Evolutionary conservation across 352 stramenopile genomes (phyloP).

Genomic region (Globisporangium radiosum): DNA sequence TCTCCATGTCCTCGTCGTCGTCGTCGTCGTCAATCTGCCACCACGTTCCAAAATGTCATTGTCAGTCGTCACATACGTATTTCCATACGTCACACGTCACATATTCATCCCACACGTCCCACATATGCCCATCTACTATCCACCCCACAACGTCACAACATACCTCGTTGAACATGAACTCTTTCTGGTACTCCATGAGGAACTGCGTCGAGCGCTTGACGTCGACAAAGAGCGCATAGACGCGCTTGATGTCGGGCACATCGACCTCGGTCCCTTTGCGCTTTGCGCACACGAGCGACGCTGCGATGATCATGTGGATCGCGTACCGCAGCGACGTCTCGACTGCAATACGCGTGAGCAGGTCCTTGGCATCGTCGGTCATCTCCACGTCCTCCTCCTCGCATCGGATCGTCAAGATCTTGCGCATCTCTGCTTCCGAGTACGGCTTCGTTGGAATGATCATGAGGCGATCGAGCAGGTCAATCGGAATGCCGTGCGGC

Average conservation of each 20-base stretch:
- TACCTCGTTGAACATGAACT: constrained; percentile 99
- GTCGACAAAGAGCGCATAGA: constrained; percentile 97
- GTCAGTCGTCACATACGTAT: not conserved
- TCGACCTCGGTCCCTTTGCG: constrained; percentile 89
- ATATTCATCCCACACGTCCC: not conserved
- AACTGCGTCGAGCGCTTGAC: constrained; percentile 98
- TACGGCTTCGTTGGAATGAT: constrained; percentile 98
- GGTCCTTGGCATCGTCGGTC: constrained; percentile 93
- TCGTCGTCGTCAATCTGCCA: constrained; percentile 27
- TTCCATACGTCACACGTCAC: no score
- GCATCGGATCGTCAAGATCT: constrained; percentile 96
- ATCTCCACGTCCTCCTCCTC: constrained; percentile 99
- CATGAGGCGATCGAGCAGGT: constrained; percentile 97
- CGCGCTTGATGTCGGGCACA: constrained; percentile 89
- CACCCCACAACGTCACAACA: not conserved
- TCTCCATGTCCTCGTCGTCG: constrained; percentile 40
- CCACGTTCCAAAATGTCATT: not conserved
- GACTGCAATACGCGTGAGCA: constrained; percentile 97
- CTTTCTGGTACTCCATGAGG: constrained; percentile 98
- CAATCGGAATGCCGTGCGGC: constrained; percentile 98
- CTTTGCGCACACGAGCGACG: constrained; percentile 93
- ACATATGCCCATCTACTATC: not conserved
- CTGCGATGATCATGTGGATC: constrained; percentile 99
- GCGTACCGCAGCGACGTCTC: constrained; percentile 98
- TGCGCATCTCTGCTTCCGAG: constrained; percentile 92